Evolutionary conservation across 768 basidiomycete species (phyloP).

Genomic region (Imleria badia): DNA sequence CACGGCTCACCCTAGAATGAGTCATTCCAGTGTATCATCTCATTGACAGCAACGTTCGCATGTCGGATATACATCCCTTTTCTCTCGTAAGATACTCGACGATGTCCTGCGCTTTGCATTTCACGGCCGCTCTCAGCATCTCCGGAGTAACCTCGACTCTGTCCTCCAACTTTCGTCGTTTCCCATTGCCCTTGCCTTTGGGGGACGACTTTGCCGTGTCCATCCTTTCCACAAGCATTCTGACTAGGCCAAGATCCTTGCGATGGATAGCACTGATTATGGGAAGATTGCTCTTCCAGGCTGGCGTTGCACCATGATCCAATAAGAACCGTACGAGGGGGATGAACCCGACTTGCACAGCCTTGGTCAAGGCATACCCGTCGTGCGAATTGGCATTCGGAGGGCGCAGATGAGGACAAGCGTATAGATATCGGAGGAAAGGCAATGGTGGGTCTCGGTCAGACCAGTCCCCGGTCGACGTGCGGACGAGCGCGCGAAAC

Average conservation of each 20-base stretch:
- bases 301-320: conserved; percentile 68
- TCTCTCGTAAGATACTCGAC: conserved; percentile 67
- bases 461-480: conserved; percentile 39
- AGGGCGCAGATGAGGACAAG: conserved; percentile 35
- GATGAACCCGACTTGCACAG: conserved; percentile 62
- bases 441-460: conserved; percentile 58
- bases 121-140: conserved; percentile 69
- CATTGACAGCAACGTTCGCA: conserved; percentile 56
- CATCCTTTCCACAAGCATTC: conserved; percentile 70
- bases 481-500: conserved; percentile 52
- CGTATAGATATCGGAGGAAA: conserved; percentile 59
- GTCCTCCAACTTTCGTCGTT: conserved; percentile 59
- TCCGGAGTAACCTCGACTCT: conserved; percentile 49
- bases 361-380: conserved; percentile 81
- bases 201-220: conserved; percentile 25
- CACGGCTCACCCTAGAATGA: background rate
- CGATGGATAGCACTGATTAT: conserved; percentile 74
- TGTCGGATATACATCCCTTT: conserved; percentile 72
- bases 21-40: conserved; percentile 18
- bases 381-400: conserved; percentile 65
- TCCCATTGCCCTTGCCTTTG: conserved; percentile 29
- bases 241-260: conserved; percentile 66
- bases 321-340: conserved; percentile 74
- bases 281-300: conserved; percentile 57
- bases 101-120: conserved; percentile 64